Base-by-base conservation (phyloP, 768 basidiomycete species). In the Nevesoporus exiguus region DNA sequence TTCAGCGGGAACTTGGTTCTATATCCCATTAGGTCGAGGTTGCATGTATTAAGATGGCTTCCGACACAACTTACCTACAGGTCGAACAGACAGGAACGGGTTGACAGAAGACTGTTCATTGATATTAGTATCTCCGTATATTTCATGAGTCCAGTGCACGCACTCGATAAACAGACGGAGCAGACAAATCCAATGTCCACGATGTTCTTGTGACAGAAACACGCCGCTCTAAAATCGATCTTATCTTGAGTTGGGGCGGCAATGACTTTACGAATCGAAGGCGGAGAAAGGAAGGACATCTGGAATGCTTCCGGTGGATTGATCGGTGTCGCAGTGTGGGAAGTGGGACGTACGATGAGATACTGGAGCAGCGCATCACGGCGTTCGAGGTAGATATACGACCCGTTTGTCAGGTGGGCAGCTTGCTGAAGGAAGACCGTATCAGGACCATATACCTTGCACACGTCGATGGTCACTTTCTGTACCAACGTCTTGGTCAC, bases 381-480 rank as follows among this genome's bases (percentile, higher is more conserved):
- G 43, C 84, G 82, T 59, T 86, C 84, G 34, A 94, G 81, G 56
- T 85, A 83, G 55, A 95, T 90, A 71, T 98, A 99, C 24, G 93
- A 87, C 36, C 97, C 97, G 10, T 90, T 89, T 1, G 97, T 98
- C 33, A 99, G 77, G 67, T 99, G 93, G 3, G 93, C 87, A 3
- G 97, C 96, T 73, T 99, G 97, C 68, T 98, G 97, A 31, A 99
- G 81, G 69, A 98, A 99, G 44, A 97, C 92, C 31, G 93, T 87
- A 55, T 97, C 92, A 53, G 87, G 79, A 3, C 91, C 91, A 63
- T 83, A 88, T 33, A 98, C 74, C 66, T 98, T 96, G 72, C 94
- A 90, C 14, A 97, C 91, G 66, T 99, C 97, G 64, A 99, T 96
- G 2, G 90, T 91, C 19, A 96, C 90, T 85, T 92, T 95, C 96